Conservation (phyloP, 2,329 filamentous ascomycete species). For the Trichoderma arundinaceum region DNA sequence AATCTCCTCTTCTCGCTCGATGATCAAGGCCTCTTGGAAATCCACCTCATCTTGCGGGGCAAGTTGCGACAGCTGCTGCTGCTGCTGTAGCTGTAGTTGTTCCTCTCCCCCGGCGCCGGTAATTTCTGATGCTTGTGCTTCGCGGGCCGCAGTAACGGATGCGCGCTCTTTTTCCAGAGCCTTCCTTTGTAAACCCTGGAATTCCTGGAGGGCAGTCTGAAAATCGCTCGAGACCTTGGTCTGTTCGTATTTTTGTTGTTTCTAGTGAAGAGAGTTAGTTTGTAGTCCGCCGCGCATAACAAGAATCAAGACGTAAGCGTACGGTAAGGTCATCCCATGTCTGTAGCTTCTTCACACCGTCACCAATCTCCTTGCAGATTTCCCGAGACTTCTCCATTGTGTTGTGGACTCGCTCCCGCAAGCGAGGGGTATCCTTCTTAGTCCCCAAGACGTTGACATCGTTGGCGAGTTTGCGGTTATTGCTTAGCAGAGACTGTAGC, state of each 20-base stretch:
- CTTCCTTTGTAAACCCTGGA: conserved; percentile 87
- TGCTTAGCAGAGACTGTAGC: conserved; percentile 86
- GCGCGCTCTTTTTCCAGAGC: conserved; percentile 93
- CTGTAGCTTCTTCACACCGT: conserved; percentile 91
- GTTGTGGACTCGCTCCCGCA: conserved; percentile 88
- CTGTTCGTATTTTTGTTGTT: conserved; percentile 94
- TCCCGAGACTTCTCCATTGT: conserved; percentile 84
- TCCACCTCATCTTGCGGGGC: conserved; percentile 95
- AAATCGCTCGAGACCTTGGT: conserved; percentile 95
- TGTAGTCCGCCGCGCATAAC: not conserved
- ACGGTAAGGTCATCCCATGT: conserved; percentile 84
- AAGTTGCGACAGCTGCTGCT: conserved; percentile 77
- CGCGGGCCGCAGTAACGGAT: conserved; percentile 80
- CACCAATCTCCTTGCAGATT: conserved; percentile 88
- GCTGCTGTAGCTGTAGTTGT: conserved; percentile 62
- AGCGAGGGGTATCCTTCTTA: conserved; percentile 85
- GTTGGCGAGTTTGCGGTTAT: conserved; percentile 81
- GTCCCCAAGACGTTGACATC: conserved; percentile 88
- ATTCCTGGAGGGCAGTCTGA: conserved; percentile 84
- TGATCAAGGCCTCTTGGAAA: conserved; percentile 93
- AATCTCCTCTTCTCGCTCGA: conserved; percentile 96
- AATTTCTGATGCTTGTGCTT: conserved; percentile 71
- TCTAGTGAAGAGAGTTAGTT: conserved; percentile 55
- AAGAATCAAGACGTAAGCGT: conserved; percentile 42
- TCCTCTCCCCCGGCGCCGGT: conserved; percentile 45